Base-by-base conservation (phyloP, 139 green algal species). In the Chlamydomonas asymmetrica region DNA sequence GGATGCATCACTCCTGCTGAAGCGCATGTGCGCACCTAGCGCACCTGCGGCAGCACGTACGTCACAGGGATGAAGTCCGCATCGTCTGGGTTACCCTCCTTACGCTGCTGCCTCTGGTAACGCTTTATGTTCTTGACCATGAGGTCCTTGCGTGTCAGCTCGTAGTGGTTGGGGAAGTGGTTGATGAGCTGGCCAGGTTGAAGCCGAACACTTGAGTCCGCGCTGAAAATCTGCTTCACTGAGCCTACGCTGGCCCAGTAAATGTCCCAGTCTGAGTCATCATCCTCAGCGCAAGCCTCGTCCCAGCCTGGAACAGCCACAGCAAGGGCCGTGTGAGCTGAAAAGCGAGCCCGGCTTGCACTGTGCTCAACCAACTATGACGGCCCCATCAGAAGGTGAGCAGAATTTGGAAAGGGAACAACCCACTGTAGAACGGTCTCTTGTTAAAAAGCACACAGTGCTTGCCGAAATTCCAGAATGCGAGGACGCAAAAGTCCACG, bases 61-160 rank as follows among this genome's bases (percentile, higher is more conserved):
- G 88, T 93, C 31, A 76, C 70, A 18, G 90, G 88, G 45, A 92
- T 71, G 76, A 94, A 88, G 54, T 92, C 82, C 27, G 86, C 57
- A 10, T 78, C 79, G 38, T 74, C 73, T 3, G 64, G 31, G 38
- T 23, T 38, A 13, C 54, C 32, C n/a, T 91, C 84, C 39, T 88
- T 88, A 63, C 74, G 72, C 27, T 78, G 34, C 40, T 82, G 73
- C 71, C 87, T 90, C 40, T 85, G 77, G 43, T 90, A 91, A 5
- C 91, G 78, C 80, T 94, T 96, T 20, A 96, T 71, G 75, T 96
- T 96, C 78, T 96, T 96, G 1, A 93, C 86, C 79, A 96, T 84
- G 25, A 94, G 75, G 71, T 96, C 91, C 87, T 96, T 96, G 62
- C 89, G 79, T 29, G 91, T 96, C 5, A 96, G 79, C 78, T 97